Evolutionary conservation across 192 early-diverging fungal species (phyloP), one percentile per base, ranked within the genome.

Genomic region (Chytriomyces hyalinus): DNA sequence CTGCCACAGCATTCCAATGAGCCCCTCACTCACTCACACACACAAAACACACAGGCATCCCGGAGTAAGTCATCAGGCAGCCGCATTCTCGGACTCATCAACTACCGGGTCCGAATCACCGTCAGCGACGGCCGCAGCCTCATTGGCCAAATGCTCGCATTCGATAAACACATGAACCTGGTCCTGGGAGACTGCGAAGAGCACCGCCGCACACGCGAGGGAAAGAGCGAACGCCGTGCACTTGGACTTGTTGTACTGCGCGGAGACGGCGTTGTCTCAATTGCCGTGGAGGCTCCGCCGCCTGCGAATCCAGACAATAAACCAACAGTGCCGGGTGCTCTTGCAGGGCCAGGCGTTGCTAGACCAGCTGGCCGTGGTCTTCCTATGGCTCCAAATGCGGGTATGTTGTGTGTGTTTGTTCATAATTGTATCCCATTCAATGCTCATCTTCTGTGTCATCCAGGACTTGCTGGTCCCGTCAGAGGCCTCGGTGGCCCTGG

Each of bases 81-180:
- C 6, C 95, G 95, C 87, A 96, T 99, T 90, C 89, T 96, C 84
- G 89, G 89, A 65, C 90, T 97, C 70, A 90, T 99, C 84, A 99
- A 99, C 87, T 94, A 95, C 87, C 89, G 95, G 49, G 91, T 99
- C 67, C 89, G 94, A 71, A 91, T 99, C 75, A 97, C 94, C 60
- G 83, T 98, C 65, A 85, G 90, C 36, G 98, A 99, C 82, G 92
- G 94, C 61, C 91, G 98, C 63, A 92, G 92, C 6, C 83, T 99
- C 75, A 91, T 97, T 9, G 98, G 98, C 47, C 95, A 98, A 78
- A 98, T 99, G 97, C 87, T 99, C 50, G 98, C 98, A 20, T 99
- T 99, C 76, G 98, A 99, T 85, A 97, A 97, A 82, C 94, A 99
- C 83, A 99, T 99, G 98, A 99, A 99, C 79, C 87, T 99, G 64